Conservation (phyloP, 345 rosid genomes). For the Ceriops zippeliana region DNA sequence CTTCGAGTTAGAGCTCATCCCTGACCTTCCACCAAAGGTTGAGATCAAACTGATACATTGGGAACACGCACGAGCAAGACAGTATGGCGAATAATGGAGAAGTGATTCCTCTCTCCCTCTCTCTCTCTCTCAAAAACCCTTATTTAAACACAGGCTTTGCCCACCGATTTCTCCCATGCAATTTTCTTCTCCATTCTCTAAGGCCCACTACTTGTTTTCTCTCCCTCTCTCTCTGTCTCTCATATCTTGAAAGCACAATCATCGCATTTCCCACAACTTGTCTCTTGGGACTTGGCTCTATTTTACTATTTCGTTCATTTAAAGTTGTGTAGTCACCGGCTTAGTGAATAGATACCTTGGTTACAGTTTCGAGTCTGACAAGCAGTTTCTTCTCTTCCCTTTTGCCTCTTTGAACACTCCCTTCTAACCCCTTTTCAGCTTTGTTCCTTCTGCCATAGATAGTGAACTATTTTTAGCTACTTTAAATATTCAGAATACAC, state of each 20-base stretch:
- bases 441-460: background rate
- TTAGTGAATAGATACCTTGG: background rate
- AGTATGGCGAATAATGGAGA: conserved; percentile 39
- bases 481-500: background rate
- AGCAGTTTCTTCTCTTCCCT: background rate
- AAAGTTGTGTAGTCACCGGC: too few species aligned
- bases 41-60: conserved; percentile 11
- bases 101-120: conserved; percentile 19
- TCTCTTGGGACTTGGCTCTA: background rate
- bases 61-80: conserved; percentile 21
- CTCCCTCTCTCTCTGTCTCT: conserved; percentile 10
- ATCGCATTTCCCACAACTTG: conserved; percentile 22
- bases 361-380: background rate
- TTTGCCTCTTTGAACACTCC: background rate
- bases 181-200: conserved; percentile 31
- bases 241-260: background rate
- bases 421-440: background rate
- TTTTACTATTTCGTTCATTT: background rate
- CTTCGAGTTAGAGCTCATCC: conserved; percentile 1
- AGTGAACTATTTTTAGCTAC: background rate
- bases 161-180: conserved; percentile 47
- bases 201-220: conserved; percentile 22
- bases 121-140: conserved; percentile 18
- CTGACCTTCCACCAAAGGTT: background rate
- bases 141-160: conserved; percentile 43